These are phyloP conservation scores for Apiotrichum gamsii DNA, from an alignment of 1,284 basidiomycete species.

Conservation along the genomic window DNA sequence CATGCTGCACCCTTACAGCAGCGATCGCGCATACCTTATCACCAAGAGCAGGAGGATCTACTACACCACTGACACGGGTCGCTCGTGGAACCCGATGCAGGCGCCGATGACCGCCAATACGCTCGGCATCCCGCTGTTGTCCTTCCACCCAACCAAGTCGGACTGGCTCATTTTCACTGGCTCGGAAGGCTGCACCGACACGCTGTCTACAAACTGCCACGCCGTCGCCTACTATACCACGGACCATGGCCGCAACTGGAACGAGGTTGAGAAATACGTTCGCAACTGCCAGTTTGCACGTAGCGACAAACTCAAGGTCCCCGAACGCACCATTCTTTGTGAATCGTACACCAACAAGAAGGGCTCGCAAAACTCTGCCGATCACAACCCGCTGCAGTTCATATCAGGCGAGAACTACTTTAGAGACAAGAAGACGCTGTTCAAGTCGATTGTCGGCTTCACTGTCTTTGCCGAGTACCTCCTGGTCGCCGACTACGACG, in stretches of 20 bases:
- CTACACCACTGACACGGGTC: slow-evolving; percentile 78
- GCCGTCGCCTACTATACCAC: slow-evolving; percentile 66
- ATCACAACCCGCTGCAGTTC: slow-evolving; percentile 68
- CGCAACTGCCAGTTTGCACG: slow-evolving; percentile 86
- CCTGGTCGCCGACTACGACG: slow-evolving; percentile 76
- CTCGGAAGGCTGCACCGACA: slow-evolving; percentile 57
- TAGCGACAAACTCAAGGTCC: slow-evolving; percentile 69
- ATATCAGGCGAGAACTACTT: slow-evolving; percentile 75
- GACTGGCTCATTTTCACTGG: slow-evolving; percentile 91
- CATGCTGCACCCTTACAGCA: slow-evolving; percentile 72
- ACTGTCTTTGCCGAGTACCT: slow-evolving; percentile 94
- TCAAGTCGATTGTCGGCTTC: slow-evolving; percentile 84
- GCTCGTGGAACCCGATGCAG: slow-evolving; percentile 59
- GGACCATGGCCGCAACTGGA: slow-evolving; percentile 75
- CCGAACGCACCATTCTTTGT: slow-evolving; percentile 83
- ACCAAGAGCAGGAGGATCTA: slow-evolving; percentile 61
- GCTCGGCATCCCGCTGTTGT: slow-evolving; percentile 68
- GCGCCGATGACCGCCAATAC: slow-evolving; percentile 70
- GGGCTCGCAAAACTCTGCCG: slow-evolving; percentile 61
- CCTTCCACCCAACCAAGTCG: slow-evolving; percentile 75
- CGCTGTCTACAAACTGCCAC: slow-evolving; percentile 54
- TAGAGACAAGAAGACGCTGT: slow-evolving; percentile 64
- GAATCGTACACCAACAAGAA: slow-evolving; percentile 78
- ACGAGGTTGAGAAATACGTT: slow-evolving; percentile 75
- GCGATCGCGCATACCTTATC: slow-evolving; percentile 83